Percentiles rank a stretch among this genome's conserved stretches.
phyloP scores from a whole-genome alignment of 805 yeast species.

The Yarrowia sp. region DNA sequence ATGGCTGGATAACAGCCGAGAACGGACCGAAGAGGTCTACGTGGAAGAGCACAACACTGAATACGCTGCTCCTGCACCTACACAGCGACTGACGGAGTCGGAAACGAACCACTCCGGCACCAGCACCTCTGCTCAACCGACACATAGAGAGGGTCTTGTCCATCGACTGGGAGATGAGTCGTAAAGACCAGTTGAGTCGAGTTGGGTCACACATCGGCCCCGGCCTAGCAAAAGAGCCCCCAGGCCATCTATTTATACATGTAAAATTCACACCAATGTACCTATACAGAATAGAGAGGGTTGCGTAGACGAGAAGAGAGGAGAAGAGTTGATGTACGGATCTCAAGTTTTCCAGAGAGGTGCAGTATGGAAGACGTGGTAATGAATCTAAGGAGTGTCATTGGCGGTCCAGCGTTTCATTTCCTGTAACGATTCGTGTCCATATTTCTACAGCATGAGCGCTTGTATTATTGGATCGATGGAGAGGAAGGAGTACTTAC shows the following conservation, averaged over 20 bases:
- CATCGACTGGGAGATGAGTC: conserved; percentile 13
- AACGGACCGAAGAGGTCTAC: conserved; percentile 21
- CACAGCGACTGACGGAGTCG: conserved; percentile 13
- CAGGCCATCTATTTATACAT: conserved; percentile 33
- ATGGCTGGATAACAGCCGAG: conserved; percentile 19
- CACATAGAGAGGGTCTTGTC: conserved; percentile 33
- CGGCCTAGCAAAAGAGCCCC: conserved; percentile 6
- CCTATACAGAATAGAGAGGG: neutral
- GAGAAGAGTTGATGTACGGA: too few species aligned
- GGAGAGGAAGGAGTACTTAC: too few species aligned
- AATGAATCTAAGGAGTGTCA: too few species aligned
- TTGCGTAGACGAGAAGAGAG: too few species aligned
- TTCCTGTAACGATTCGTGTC: too few species aligned
- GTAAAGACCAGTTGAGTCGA: neutral
- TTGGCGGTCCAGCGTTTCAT: too few species aligned
- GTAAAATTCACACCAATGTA: conserved; percentile 13
- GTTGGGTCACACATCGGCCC: neutral
- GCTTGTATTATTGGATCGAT: too few species aligned
- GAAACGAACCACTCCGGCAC: neutral
- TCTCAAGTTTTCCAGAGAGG: too few species aligned
- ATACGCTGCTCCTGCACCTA: conserved; percentile 10
- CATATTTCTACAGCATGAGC: too few species aligned
- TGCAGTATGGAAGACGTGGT: too few species aligned
- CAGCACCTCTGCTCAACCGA: conserved; percentile 21
- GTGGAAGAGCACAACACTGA: conserved; percentile 21